Base-by-base conservation (phyloP, 768 basidiomycete species). In the Melanogaster broomeanus region DNA sequence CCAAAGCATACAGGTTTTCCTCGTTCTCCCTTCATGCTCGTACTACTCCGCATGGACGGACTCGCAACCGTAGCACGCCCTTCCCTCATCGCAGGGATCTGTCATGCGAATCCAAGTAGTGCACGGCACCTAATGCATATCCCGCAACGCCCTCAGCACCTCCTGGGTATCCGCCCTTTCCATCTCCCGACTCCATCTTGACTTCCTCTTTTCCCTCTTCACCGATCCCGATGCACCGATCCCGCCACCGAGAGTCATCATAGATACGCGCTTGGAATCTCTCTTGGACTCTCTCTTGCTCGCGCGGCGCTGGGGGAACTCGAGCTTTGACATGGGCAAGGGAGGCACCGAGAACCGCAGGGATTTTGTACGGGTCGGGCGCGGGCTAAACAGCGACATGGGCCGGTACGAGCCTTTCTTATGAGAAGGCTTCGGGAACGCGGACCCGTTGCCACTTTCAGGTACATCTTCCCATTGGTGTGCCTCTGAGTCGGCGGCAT, bases 151-250 rank as follows among this genome's bases (percentile, higher is more conserved):
- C 11, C 41, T 56, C 31, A 67, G 42, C 1, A 63, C 46, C 35
- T 61, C 61, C 41, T 61, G 63, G 13, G 59, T 66, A 24, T 65
- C 63, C 2, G 59, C 51, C 16, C 56, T 58, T 6, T 34, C 48
- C 50, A 61, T 8, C 42, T 63, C 59, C 46, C 16, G 52, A 13
- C 51, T 56, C 61, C 53, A 63, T 19, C 57, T 43, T 7, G 52
- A 56, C 16, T 15, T 13, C 38, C 57, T 48, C 41, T 45, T 67
- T n/a, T 49, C 65, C 44, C 42, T 54, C 48, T 47, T 54, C 12
- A 40, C 7, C 42, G 28, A 8, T 13, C 38, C 27, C 6, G 43
- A 11, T 7, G 24, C 27, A 28, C 30, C n/a, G n/a, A n/a, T n/a
- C 18, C 30, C 19, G 10, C 45, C 37, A 10, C 30, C 4, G 1